These are phyloP conservation scores for Glebionis coronaria DNA, from an alignment of 129 eudicot genomes.

Conservation along the genomic window DNA sequence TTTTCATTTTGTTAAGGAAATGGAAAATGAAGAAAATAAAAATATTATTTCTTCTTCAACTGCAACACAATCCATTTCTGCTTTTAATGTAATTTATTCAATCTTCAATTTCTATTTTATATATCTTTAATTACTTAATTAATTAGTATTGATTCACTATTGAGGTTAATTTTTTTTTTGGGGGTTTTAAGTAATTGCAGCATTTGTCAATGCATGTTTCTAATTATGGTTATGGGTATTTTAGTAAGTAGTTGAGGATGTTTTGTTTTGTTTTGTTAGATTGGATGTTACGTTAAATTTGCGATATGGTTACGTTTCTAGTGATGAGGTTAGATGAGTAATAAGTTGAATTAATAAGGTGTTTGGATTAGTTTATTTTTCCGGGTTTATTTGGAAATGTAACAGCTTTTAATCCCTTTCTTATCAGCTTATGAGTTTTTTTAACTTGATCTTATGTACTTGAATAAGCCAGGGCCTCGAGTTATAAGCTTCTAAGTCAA, in stretches of 20 bases:
- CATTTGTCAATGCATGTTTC: too few species aligned
- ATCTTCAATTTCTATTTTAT: neutral
- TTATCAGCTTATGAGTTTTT: too few species aligned
- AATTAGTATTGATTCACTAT: too few species aligned
- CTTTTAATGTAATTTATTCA: constrained; percentile 22
- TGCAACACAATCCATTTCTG: constrained; percentile 22
- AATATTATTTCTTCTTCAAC: constrained; percentile 17
- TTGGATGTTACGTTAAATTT: too few species aligned
- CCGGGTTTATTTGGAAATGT: too few species aligned
- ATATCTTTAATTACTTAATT: too few species aligned
- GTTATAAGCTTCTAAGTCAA: too few species aligned
- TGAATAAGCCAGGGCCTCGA: too few species aligned
- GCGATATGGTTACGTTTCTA: neutral
- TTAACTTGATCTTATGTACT: too few species aligned
- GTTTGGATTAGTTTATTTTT: too few species aligned
- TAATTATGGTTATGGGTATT: neutral
- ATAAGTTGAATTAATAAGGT: neutral
- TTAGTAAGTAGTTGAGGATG: neutral
- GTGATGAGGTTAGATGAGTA: neutral
- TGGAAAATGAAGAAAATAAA: neutral
- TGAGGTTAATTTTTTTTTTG: constrained; percentile 3
- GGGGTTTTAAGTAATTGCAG: neutral
- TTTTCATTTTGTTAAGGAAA: neutral
- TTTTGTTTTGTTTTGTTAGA: neutral
- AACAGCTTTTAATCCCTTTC: too few species aligned